A percentile compares a stretch with the other conserved stretches of the same genome.
Conservation (phyloP, 805 yeast genomes). For the Candida corydali region DNA sequence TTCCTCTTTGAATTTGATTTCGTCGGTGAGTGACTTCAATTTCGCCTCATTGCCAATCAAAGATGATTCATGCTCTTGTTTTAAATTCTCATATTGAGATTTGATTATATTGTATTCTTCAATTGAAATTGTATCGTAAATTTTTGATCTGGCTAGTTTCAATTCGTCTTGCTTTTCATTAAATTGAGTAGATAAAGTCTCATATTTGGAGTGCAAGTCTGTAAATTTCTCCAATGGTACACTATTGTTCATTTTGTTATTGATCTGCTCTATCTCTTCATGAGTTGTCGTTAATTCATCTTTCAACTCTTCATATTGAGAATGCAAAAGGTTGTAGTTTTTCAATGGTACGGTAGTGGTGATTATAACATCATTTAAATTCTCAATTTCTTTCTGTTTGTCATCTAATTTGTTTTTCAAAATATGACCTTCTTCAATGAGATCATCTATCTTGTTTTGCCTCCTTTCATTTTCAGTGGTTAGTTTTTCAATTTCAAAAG, state of each 20-base stretch:
- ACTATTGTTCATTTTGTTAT: neutral
- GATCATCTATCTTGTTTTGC: slow-evolving; percentile 11
- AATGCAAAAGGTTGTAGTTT: neutral
- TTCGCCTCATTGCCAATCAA: slow-evolving; percentile 6
- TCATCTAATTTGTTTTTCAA: slow-evolving; percentile 11
- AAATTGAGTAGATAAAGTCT: neutral
- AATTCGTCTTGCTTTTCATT: slow-evolving; percentile 8
- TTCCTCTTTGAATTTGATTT: slow-evolving; percentile 17
- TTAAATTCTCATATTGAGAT: slow-evolving; percentile 9
- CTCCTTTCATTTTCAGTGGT: too few relatives aligned
- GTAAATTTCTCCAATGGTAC: slow-evolving; percentile 2
- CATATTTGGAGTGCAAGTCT: neutral
- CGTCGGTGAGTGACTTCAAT: slow-evolving; percentile 6
- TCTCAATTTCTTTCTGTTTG: slow-evolving; percentile 3
- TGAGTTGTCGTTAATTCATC: neutral
- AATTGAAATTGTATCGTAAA: neutral
- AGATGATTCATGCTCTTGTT: slow-evolving; percentile 6
- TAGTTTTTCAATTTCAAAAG: slow-evolving; percentile 1
- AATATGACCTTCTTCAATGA: slow-evolving; percentile 1
- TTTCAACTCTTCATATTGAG: slow-evolving; percentile 7
- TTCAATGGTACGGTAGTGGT: neutral
- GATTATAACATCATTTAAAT: neutral
- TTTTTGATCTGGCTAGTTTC: slow-evolving; percentile 5
- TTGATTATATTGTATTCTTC: slow-evolving; percentile 7
- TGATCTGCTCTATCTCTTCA: neutral